Conservation (phyloP, 805 yeast genomes). For the Vanderwaltozyma yarrowii region DNA sequence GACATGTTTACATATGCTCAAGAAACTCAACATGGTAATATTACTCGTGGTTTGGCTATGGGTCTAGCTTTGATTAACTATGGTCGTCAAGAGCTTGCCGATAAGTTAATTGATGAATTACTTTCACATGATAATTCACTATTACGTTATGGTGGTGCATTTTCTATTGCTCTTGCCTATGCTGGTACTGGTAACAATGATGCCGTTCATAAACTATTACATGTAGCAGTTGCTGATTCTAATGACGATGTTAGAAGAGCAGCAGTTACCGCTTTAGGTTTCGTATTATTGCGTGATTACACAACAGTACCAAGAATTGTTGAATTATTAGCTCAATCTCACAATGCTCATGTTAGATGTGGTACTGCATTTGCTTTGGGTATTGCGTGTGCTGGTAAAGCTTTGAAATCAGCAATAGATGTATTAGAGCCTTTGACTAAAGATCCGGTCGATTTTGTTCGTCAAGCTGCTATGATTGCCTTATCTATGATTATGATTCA, state of each 20-base stretch:
- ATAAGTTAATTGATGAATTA: constrained; percentile 52
- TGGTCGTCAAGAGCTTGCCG: constrained; percentile 78
- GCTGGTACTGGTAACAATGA: constrained; percentile 90
- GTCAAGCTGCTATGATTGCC: constrained; percentile 95
- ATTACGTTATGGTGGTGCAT: constrained; percentile 92
- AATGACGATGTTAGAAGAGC: constrained; percentile 95
- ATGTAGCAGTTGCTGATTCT: constrained; percentile 93
- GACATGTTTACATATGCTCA: constrained; percentile 88
- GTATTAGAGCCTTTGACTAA: constrained; percentile 86
- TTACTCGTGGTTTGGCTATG: constrained; percentile 84
- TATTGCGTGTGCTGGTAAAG: constrained; percentile 94
- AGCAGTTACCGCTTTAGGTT: constrained; percentile 85
- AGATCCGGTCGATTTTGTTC: constrained; percentile 93
- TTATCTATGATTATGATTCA: constrained; percentile 82
- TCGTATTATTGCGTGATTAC: constrained; percentile 80
- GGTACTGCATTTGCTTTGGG: constrained; percentile 98
- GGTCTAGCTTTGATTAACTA: constrained; percentile 81
- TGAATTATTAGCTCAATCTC: constrained; percentile 83
- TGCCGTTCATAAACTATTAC: constrained; percentile 79
- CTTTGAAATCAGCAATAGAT: constrained; percentile 77
- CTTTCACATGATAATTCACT: constrained; percentile 68
- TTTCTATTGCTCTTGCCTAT: constrained; percentile 88
- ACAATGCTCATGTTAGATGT: constrained; percentile 95
- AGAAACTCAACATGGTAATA: constrained; percentile 93
- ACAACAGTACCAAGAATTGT: constrained; percentile 93